Percentiles rank a stretch among this genome's conserved stretches.
Evolutionary conservation across 768 basidiomycete genomes (phyloP).

Genomic region (Rhodotorula sphaerocarpa): DNA sequence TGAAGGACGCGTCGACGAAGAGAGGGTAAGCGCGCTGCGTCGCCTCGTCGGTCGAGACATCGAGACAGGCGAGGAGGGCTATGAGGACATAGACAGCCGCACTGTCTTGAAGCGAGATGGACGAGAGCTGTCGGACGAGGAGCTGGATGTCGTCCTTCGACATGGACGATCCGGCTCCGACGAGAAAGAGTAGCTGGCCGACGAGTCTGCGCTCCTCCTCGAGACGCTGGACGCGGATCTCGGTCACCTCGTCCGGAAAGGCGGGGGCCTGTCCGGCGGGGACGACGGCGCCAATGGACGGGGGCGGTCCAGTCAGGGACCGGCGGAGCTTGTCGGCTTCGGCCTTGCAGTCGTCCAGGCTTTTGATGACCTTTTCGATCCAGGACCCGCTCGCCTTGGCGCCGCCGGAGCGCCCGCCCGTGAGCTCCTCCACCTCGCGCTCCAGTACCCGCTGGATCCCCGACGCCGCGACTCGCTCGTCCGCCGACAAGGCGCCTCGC

Average conservation of each 20-base stretch:
- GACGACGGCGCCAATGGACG: slow-evolving; percentile 12
- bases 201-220: slow-evolving; percentile 34
- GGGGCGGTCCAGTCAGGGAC: slow-evolving; percentile 1
- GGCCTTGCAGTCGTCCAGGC: slow-evolving; percentile 32
- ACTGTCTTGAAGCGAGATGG: slow-evolving; percentile 56
- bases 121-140: slow-evolving; percentile 28
- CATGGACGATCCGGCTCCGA: slow-evolving; percentile 25
- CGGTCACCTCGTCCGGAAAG: slow-evolving; percentile 32
- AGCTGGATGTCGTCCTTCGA: slow-evolving; percentile 27
- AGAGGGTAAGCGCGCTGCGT: slow-evolving; percentile 38
- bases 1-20: slow-evolving; percentile 23
- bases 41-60: slow-evolving; percentile 47
- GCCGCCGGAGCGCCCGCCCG: slow-evolving; percentile 11
- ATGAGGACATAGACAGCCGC: slow-evolving; percentile 60
- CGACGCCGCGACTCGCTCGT: slow-evolving; percentile 26
- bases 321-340: slow-evolving; percentile 20
- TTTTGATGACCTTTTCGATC: slow-evolving; percentile 34
- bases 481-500: slow-evolving; percentile 26
- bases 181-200: slow-evolving; percentile 35
- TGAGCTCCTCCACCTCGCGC: slow-evolving; percentile 32
- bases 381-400: slow-evolving; percentile 26
- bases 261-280: slow-evolving; percentile 20
- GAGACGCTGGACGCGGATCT: slow-evolving; percentile 12
- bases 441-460: slow-evolving; percentile 25
- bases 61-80: slow-evolving; percentile 58